Evolutionary conservation across 2,329 filamentous ascomycete species (phyloP).

Genomic region (Ampelomyces quisqualis): DNA sequence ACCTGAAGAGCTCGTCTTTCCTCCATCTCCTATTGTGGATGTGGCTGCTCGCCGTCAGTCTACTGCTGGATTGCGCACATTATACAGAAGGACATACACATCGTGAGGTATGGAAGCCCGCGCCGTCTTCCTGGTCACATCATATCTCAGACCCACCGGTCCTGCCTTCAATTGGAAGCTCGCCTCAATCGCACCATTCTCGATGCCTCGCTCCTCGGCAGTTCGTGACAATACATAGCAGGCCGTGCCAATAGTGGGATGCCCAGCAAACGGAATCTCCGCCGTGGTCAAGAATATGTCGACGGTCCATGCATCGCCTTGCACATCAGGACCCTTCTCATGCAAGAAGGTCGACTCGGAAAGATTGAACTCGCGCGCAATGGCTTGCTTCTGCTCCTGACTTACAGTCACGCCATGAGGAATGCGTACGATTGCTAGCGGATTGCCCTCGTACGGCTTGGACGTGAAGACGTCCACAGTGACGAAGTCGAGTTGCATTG

Average conservation of each 20-base stretch:
- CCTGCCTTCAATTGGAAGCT: conserved; percentile 50
- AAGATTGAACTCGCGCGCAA: conserved; percentile 60
- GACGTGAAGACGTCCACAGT: conserved; percentile 54
- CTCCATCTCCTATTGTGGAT: conserved; percentile 29
- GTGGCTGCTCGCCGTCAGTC: conserved; percentile 21
- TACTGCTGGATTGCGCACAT: not conserved
- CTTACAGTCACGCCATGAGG: conserved; percentile 39
- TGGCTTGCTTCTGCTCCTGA: conserved; percentile 54
- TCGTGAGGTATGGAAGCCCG: conserved; percentile 67
- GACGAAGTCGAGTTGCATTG: conserved; percentile 34
- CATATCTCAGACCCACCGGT: conserved; percentile 46
- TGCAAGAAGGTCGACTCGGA: conserved; percentile 60
- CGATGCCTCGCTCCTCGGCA: conserved; percentile 19
- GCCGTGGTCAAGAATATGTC: conserved; percentile 56
- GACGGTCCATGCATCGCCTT: conserved; percentile 45
- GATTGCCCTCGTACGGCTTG: conserved; percentile 54
- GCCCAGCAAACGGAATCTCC: conserved; percentile 60
- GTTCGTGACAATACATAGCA: conserved; percentile 48
- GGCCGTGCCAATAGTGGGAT: conserved; percentile 58
- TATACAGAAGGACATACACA: conserved; percentile 46
- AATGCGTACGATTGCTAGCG: conserved; percentile 57
- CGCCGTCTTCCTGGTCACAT: conserved; percentile 48
- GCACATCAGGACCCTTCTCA: conserved; percentile 25
- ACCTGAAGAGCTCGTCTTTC: conserved; percentile 25
- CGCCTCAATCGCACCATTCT: conserved; percentile 34